These are phyloP conservation scores for Raphidocelis subcapitata DNA, from an alignment of 139 green algal species.

Conservation along the genomic window DNA sequence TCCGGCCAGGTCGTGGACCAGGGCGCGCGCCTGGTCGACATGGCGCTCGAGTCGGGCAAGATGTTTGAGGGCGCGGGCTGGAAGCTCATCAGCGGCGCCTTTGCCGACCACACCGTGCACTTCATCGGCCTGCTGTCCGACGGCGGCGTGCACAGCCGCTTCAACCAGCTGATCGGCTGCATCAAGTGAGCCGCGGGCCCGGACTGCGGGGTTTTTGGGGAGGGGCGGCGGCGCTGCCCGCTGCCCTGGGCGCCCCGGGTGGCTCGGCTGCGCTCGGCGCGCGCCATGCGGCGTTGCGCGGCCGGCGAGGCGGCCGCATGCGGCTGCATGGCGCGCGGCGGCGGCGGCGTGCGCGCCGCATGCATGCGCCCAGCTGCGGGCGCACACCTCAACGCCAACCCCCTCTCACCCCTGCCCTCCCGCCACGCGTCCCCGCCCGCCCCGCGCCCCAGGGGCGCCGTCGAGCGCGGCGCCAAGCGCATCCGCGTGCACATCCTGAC, in stretches of 20 bases:
- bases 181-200: conserved; percentile 18
- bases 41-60: conserved; percentile 74
- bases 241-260: neutral
- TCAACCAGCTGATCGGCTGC: conserved; percentile 74
- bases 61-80: conserved; percentile 85
- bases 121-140: conserved; percentile 94
- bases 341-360: too few relatives aligned
- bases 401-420: too few relatives aligned
- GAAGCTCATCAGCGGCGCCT: conserved; percentile 77
- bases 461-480: conserved; percentile 79
- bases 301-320: too few relatives aligned
- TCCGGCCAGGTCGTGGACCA: conserved; percentile 92
- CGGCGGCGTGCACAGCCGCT: conserved; percentile 92
- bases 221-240: neutral
- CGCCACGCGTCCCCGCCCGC: too few relatives aligned
- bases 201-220: neutral
- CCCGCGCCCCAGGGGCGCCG: conserved; percentile 64
- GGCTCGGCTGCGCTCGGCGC: neutral
- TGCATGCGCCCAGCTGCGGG: too few relatives aligned
- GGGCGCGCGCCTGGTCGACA: conserved; percentile 91
- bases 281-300: conserved; percentile 6
- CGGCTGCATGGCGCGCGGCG: too few relatives aligned
- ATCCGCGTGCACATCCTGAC: conserved; percentile 92
- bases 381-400: too few relatives aligned
- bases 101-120: conserved; percentile 87